Evolutionary conservation across 2,329 filamentous ascomycete species (phyloP), one percentile per base, ranked within the genome.

Genomic region (Hypoxylon sp.): DNA sequence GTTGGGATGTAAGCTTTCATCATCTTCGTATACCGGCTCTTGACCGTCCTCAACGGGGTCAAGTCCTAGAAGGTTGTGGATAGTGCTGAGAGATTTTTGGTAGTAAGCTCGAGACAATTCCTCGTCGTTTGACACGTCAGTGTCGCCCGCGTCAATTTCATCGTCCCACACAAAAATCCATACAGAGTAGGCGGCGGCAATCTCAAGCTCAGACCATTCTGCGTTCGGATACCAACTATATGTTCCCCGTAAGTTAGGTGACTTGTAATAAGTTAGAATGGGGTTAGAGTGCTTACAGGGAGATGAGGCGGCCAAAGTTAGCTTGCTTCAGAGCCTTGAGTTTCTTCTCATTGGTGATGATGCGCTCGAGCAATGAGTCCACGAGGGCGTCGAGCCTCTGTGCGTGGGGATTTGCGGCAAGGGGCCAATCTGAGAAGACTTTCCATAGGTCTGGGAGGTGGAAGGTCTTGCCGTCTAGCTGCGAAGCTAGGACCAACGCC

Each of bases 111-210:
- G 74, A 3, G 76, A 77, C 17, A 74, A 52, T 10, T 73, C 72
- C 50, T 78, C 75, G 61, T 77, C 70, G 1, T 59, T 63, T 0
- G 77, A 74, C 19, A 78, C 75, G 31, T 75, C 74, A 19, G 78
- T 78, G 19, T 80, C 78, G 39, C 76, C 75, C 1, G 73, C 75
- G 54, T 80, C 78, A 37, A 80, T 76, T 13, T 77, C 76, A 39
- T 79, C 78, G 58, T 80, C 77, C 78, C 78, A 79, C 35, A 78
- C 74, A 58, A 80, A 80, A 37, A 78, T 76, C 73, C 77, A 79
- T 6, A 78, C 73, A 0, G 77, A 75, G 59, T 79, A 78, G 2
- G 77, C 70, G 35, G 76, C 76, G 1, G 76, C 76, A 5, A 75
- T 73, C 39, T 75, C 72, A 3, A 79, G 74, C 48, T 79, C 76